Evolutionary conservation across 2,329 filamentous ascomycete genomes (phyloP), one percentile per base, ranked within the genome.

Genomic region (Cladosporium sp.): DNA sequence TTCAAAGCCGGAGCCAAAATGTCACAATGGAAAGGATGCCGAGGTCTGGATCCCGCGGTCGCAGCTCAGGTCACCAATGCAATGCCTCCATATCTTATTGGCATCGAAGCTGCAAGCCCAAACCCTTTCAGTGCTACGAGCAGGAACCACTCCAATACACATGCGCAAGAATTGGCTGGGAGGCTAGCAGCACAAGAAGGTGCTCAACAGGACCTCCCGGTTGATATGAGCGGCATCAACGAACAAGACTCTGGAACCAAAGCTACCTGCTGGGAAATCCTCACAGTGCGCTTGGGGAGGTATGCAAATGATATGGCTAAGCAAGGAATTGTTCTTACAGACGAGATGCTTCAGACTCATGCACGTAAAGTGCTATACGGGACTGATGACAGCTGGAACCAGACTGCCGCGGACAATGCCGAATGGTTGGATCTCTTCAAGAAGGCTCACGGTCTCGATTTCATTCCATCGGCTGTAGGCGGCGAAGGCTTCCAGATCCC

Each of bases 1-100:
- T 87, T 86, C 74, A 82, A 82, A 61, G 79, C 81, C 44, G 84
- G 85, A 0, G 78, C 77, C 6, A 77, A 78, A 33, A 86, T 87
- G 84, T 77, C 77, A 31, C 77, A 83, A 44, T 87, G 85, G 85
- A 81, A 80, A 61, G 84, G 85, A 3, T 85, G 83, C 69, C 79
- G 85, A 71, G 85, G 84, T 3, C 72, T 86, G 5, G 81, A 82
- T 65, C 74, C 80, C 11, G 76, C 79, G 26, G 78, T 84, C 12
- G 81, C 81, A 7, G 77, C 80, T 4, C 78, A 80, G 52, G 82
- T 84, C 62, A 81, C 80, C 2, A 82, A 82, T 64, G 81, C 81
- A 3, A 84, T 84, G 81, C 82, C 82, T 16, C 82, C 82, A 5
- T 84, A 83, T 66, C 76, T 84, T 10, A 84, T 84, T 52, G 81